Percentiles rank a stretch among this genome's conserved stretches.
These are phyloP conservation scores for Rasamsonia emersonii DNA, from an alignment of 2,329 filamentous ascomycete genomes.

Conservation along the genomic window DNA sequence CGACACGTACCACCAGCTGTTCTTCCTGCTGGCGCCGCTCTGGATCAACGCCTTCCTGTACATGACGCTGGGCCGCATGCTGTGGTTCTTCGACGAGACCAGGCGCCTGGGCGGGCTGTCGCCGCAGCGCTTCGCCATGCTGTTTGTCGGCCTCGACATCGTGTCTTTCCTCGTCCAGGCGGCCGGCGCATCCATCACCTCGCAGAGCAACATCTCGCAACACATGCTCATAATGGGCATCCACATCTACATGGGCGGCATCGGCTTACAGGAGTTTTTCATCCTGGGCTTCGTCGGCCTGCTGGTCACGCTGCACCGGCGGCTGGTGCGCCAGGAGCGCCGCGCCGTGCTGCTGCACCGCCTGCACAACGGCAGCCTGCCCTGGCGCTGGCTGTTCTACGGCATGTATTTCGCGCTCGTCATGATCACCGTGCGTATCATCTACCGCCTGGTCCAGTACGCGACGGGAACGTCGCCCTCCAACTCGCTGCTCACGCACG, in stretches of 20 bases:
- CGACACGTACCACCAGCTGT: conserved; percentile 27
- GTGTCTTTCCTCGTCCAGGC: conserved; percentile 36
- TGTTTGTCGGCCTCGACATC: conserved; percentile 4
- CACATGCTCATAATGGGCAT: conserved; percentile 29
- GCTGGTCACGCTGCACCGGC: conserved; percentile 29
- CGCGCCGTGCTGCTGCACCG: conserved; percentile 17
- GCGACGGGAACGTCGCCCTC: conserved; percentile 47
- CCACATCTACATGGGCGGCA: conserved; percentile 48
- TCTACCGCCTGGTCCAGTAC: conserved; percentile 54
- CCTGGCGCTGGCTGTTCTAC: conserved; percentile 24
- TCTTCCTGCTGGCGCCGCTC: conserved; percentile 35
- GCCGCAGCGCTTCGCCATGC: conserved; percentile 3
- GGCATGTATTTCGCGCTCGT: conserved; percentile 32
- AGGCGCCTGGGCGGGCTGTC: conserved; percentile 2
- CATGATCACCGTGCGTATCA: conserved; percentile 46
- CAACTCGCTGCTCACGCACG: conserved; percentile 56
- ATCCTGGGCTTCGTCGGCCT: conserved; percentile 41
- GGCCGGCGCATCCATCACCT: conserved; percentile 29
- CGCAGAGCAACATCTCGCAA: conserved; percentile 14
- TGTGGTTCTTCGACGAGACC: conserved; percentile 5
- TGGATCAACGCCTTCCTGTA: conserved; percentile 38
- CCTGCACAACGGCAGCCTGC: conserved; percentile 5
- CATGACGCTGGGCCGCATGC: conserved; percentile 34
- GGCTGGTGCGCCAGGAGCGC: conserved; percentile 17
- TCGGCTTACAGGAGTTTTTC: conserved; percentile 44